Evolutionary conservation across 1,139 yeast species (phyloP).

Genomic region (Wickerhamomyces sp.): DNA sequence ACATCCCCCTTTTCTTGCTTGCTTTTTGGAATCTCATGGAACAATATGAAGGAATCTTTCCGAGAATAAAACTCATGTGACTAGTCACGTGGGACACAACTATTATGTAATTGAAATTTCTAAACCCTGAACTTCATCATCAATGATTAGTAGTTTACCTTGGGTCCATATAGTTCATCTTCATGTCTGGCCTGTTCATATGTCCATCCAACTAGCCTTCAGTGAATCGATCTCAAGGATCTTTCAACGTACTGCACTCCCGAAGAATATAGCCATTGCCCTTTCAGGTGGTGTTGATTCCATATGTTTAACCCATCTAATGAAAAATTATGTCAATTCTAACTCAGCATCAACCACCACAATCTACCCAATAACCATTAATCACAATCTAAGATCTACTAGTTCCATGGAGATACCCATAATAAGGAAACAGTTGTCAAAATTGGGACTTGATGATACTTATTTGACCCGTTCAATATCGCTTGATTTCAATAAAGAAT

Average conservation of each 20-base stretch:
- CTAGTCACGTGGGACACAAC: too few relatives aligned
- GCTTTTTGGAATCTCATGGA: not conserved
- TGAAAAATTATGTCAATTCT: slow-evolving; percentile 29
- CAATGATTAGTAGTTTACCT: too few relatives aligned
- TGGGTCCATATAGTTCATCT: too few relatives aligned
- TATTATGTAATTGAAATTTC: too few relatives aligned
- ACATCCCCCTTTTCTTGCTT: not conserved
- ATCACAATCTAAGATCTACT: slow-evolving; percentile 47
- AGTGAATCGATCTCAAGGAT: not conserved
- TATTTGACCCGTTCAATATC: slow-evolving; percentile 7
- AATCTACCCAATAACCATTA: slow-evolving; percentile 51
- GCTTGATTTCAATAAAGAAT: slow-evolving; percentile 16
- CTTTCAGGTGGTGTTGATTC: slow-evolving; percentile 85
- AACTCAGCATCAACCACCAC: slow-evolving; percentile 26
- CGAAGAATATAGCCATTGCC: slow-evolving; percentile 34
- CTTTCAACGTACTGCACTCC: slow-evolving; percentile 6
- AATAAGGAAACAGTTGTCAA: slow-evolving; percentile 11
- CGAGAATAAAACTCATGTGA: too few relatives aligned
- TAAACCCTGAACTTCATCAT: too few relatives aligned
- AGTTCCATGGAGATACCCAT: slow-evolving; percentile 37
- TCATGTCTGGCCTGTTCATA: too few relatives aligned
- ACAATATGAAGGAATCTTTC: not conserved
- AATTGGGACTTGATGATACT: slow-evolving; percentile 10
- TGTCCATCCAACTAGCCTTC: not conserved
- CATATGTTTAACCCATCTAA: slow-evolving; percentile 54